Base-by-base conservation (phyloP, 805 yeast species). In the Aciculoconidium aculeatum region DNA sequence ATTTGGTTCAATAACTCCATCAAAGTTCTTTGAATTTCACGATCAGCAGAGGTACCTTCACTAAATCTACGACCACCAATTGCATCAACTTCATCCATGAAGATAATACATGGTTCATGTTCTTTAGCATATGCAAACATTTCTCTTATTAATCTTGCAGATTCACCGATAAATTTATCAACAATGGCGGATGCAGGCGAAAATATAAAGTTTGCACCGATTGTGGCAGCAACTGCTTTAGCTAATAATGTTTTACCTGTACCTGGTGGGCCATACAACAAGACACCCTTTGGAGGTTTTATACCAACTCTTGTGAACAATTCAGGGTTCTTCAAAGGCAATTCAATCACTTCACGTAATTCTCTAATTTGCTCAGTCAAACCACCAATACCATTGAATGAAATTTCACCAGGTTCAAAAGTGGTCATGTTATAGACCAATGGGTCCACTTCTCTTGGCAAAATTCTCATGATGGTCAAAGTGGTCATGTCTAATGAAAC, bases 161-260 rank as follows among this genome's bases (percentile, higher is more conserved):
- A 82, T 59, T 90, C 98, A 52, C 98, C 98, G 52, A 90, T 90
- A 61, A 92, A 90, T 60, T 90, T 90, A 61, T 90, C 98, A 30
- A 90, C 98, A 53, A 90, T 90, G 27, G 95, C 97, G 8, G 95
- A 83, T 1, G 97, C 96, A 8, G 97, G 97, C n/a, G 95, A 83
- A 49, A 92, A 92, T 40, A 90, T 90, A 65, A 90, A 90, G 61
- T 90, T 90, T 20, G 96, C 96, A 32, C 97, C 97, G 49, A 92
- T 86, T 4, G 97, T 92, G 24, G 97, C 97, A 4, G 98, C 97
- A 25, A 88, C 96, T 0, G 97, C 97, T 51, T 92, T 88, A 11
- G 98, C 98, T 50, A 90, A 70, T 36, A 90, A 66, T 0, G 98
- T 90, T 57, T 90, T 90, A 52, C 98, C 97, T 0, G 98, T 92